Evolutionary conservation across 441 rosid species (phyloP).

Genomic region (Raphanus hybrid): DNA sequence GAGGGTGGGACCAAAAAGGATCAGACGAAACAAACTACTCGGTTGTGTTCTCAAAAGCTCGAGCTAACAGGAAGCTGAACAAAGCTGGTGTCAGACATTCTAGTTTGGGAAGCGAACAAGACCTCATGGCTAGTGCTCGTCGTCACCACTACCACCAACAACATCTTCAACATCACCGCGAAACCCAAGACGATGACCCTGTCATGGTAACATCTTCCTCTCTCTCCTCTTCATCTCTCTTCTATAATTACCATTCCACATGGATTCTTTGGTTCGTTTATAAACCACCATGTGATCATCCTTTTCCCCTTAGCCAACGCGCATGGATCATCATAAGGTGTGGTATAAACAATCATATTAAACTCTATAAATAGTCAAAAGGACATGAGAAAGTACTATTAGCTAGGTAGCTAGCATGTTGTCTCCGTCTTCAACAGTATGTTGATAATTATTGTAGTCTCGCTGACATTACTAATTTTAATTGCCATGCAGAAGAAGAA

Average conservation of each 20-base stretch:
- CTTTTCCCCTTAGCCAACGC: conserved; percentile 56
- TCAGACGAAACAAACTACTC: conserved; percentile 65
- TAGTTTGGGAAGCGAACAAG: conserved; percentile 66
- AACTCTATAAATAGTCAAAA: background rate
- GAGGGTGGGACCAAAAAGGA: conserved; percentile 74
- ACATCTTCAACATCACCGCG: conserved; percentile 23
- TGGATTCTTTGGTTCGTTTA: conserved; percentile 15
- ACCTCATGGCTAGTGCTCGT: conserved; percentile 40
- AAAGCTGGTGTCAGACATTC: conserved; percentile 49
- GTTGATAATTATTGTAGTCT: background rate
- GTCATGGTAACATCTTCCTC: conserved; percentile 49
- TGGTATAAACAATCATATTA: conserved; percentile 15
- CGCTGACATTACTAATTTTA: conserved; percentile 31
- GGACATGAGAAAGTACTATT: too few species aligned
- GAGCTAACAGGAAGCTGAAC: conserved; percentile 67
- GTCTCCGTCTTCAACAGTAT: too few species aligned
- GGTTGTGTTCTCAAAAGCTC: conserved; percentile 69
- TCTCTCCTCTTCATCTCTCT: background rate
- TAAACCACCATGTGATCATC: conserved; percentile 40
- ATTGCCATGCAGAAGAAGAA: conserved; percentile 67
- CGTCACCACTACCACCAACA: conserved; percentile 28
- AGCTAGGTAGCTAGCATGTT: too few species aligned
- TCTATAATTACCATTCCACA: background rate
- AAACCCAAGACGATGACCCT: conserved; percentile 53
- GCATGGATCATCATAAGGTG: conserved; percentile 49